Conservation (phyloP, 2,329 filamentous ascomycete species). For the Claviceps paspali region DNA sequence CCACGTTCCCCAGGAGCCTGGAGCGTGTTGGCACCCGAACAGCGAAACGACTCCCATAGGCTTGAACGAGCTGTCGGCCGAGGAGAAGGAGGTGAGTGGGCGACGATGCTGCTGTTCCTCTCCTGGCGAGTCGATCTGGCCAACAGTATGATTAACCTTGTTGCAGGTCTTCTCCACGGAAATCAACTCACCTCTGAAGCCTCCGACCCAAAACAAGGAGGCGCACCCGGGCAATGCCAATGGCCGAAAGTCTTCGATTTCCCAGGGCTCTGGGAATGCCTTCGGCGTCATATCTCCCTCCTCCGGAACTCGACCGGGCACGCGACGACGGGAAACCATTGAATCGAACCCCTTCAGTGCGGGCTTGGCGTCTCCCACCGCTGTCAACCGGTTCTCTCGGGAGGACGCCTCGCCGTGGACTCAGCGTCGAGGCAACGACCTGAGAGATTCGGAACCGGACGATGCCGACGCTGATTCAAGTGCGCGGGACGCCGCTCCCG, state of each 20-base stretch:
- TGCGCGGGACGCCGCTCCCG: slow-evolving; percentile 16
- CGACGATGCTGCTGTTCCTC: background rate
- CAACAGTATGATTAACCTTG: background rate
- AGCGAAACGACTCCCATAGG: slow-evolving; percentile 58
- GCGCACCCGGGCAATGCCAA: slow-evolving; percentile 43
- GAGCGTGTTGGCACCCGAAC: slow-evolving; percentile 74
- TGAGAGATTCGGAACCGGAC: slow-evolving; percentile 39
- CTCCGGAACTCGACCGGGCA: slow-evolving; percentile 52
- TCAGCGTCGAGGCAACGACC: slow-evolving; percentile 35
- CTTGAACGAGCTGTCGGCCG: slow-evolving; percentile 50
- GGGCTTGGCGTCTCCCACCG: slow-evolving; percentile 44
- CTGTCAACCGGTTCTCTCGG: slow-evolving; percentile 40
- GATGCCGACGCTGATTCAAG: slow-evolving; percentile 28
- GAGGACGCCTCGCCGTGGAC: slow-evolving; percentile 49
- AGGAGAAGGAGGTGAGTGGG: slow-evolving; percentile 47
- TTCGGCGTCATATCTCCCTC: slow-evolving; percentile 64
- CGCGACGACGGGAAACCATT: slow-evolving; percentile 66
- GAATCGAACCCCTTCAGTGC: slow-evolving; percentile 50
- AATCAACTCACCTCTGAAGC: slow-evolving; percentile 88
- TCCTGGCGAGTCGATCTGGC: background rate
- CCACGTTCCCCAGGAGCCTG: slow-evolving; percentile 64
- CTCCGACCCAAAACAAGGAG: slow-evolving; percentile 59
- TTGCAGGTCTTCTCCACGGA: slow-evolving; percentile 62
- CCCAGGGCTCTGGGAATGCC: slow-evolving; percentile 47
- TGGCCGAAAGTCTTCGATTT: slow-evolving; percentile 70